Conservation (phyloP, 2,329 filamentous ascomycete species). For the Aspergillus proliferans region DNA sequence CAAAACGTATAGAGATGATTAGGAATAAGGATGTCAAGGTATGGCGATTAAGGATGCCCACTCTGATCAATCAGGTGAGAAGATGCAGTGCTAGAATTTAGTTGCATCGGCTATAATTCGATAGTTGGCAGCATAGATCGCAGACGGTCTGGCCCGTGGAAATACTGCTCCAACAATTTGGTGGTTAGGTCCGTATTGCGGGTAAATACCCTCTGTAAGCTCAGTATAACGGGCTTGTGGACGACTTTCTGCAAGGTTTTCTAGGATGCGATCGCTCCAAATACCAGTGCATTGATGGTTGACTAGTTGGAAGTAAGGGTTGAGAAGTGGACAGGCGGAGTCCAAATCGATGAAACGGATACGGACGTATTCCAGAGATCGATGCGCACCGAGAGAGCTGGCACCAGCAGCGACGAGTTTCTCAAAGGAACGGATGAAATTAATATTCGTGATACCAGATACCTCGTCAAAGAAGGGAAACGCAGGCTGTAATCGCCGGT, state of each 20-base stretch:
- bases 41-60: not conserved
- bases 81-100: constrained; percentile 14
- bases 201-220: constrained; percentile 58
- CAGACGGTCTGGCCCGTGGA: constrained; percentile 32
- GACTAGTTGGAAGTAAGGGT: constrained; percentile 64
- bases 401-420: constrained; percentile 60
- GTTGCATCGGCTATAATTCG: constrained; percentile 36
- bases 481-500: constrained; percentile 23
- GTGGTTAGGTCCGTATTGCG: constrained; percentile 25
- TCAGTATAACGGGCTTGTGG: constrained; percentile 56
- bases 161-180: constrained; percentile 30
- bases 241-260: constrained; percentile 53
- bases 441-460: constrained; percentile 64
- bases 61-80: not conserved
- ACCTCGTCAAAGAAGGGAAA: constrained; percentile 54
- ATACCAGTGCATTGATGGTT: constrained; percentile 60
- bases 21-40: not conserved
- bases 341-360: constrained; percentile 73
- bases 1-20: not conserved
- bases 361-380: constrained; percentile 57
- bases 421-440: constrained; percentile 67
- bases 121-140: constrained; percentile 36
- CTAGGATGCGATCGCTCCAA: constrained; percentile 64
- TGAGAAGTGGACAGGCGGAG: constrained; percentile 62
- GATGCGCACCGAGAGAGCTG: constrained; percentile 53